Evolutionary conservation across 2,329 filamentous ascomycete species (phyloP).

Genomic region (Aureobasidium vineae): DNA sequence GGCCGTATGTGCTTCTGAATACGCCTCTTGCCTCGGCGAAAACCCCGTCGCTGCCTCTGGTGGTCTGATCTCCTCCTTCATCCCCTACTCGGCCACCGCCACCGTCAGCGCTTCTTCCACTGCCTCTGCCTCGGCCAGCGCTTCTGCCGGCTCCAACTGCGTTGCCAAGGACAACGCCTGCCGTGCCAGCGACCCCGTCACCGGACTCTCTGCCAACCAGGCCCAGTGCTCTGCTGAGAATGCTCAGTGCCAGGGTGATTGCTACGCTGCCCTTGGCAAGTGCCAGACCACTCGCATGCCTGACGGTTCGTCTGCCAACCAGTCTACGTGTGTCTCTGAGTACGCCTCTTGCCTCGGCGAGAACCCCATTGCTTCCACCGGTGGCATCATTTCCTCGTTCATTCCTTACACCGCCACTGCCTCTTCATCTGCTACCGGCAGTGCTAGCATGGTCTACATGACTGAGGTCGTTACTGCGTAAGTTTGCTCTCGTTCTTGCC

Average conservation of each 20-base stretch:
- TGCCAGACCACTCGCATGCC: not conserved
- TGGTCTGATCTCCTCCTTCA: not conserved
- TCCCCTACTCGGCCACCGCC: not conserved
- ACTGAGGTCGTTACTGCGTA: constrained; percentile 52
- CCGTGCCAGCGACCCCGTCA: not conserved
- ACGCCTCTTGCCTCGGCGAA: constrained; percentile 18
- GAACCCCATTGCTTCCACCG: constrained; percentile 1
- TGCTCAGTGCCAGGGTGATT: constrained; percentile 16
- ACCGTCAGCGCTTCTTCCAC: not conserved
- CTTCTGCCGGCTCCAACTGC: constrained; percentile 1
- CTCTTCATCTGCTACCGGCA: constrained; percentile 2
- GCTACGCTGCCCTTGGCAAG: constrained; percentile 14
- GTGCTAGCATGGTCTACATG: not conserved
- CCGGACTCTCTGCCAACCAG: constrained; percentile 17
- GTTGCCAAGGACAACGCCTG: constrained; percentile 11
- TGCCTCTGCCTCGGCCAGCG: constrained; percentile 6
- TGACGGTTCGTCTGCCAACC: constrained; percentile 24
- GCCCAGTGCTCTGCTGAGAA: constrained; percentile 10
- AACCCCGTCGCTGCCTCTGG: not conserved
- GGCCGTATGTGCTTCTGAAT: constrained; percentile 18
- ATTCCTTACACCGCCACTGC: constrained; percentile 5
- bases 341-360: constrained; percentile 23
- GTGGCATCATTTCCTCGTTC: not conserved
- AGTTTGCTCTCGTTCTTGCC: not conserved
- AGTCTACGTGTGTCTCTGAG: constrained; percentile 14